Evolutionary conservation across 495 filamentous ascomycete species (phyloP), one percentile per base, ranked within the genome.

Genomic region (Tricharina praecox): DNA sequence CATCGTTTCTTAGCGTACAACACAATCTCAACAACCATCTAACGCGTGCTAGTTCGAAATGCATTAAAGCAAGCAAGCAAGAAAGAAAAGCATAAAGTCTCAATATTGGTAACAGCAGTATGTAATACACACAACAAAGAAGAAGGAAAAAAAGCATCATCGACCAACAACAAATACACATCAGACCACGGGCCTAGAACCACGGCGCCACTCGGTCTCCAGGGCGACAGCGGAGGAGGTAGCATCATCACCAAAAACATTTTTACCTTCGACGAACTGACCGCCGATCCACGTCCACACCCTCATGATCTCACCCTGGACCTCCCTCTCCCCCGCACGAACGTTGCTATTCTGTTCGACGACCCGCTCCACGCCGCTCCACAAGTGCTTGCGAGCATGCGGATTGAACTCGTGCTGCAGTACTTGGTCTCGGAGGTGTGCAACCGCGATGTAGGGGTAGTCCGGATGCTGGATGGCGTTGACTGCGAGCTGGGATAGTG

Each of bases 251-350:
- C 18, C 15, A 37, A 37, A 9, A 7, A 37, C 34, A 5, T 7
- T 4, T 15, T 18, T 37, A 5, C 34, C 34, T 5, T 48, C 45
- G 2, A 39, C 45, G 46, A 48, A 38, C 41, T 19, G 50, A 20
- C 51, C 53, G 15, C 90, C 90, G 60, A 94, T 87, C 90, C 90
- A 99, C 61, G 93, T 88, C 90, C 90, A 99, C 15, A 82, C 78
- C 39, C 84, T 72, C 11, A 81, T 77, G 43, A 95, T 75, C 60
- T 99, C 90, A 15, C 90, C 90, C 52, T 77, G 70, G 34, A 78
- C 73, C 65, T 96, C 87, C 18, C 86, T 71, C 49, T 90, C 81
- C 20, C 80, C 77, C 0, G 83, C 81, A 26, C 90, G 73, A 5
- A 97, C 82, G 56, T 97, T 97, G 45, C 83, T 78, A 56, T 97